These are phyloP conservation scores for Asterella californica DNA, from an alignment of 225 moss, liverwort and hornwort species.

Conservation along the genomic window DNA sequence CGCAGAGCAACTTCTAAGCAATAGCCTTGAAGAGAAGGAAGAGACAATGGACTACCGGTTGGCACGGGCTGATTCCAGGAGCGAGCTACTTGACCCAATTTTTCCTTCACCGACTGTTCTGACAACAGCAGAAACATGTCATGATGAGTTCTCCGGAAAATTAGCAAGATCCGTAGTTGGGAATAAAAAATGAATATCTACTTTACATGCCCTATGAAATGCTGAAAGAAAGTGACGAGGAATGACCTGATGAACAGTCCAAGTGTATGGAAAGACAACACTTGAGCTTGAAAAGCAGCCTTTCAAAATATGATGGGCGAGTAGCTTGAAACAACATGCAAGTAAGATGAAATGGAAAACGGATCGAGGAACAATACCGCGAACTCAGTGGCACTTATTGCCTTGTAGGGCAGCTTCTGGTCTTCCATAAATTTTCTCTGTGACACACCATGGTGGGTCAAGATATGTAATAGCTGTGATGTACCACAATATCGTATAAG, in stretches of 20 bases:
- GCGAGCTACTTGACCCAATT: constrained; percentile 69
- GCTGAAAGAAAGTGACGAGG: neutral
- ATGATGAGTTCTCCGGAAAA: neutral
- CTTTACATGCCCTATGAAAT: neutral
- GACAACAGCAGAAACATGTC: constrained; percentile 19
- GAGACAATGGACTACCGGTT: constrained; percentile 28
- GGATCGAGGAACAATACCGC: constrained; percentile 32
- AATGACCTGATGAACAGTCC: neutral
- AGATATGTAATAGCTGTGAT: neutral
- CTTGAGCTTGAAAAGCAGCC: neutral
- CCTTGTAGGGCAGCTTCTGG: constrained; percentile 71
- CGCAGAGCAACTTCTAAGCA: no score
- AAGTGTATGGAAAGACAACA: neutral
- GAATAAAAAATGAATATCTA: neutral
- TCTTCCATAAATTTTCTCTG: constrained; percentile 84
- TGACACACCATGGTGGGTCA: neutral
- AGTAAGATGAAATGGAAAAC: neutral
- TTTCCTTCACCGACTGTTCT: constrained; percentile 63
- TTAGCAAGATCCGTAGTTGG: neutral
- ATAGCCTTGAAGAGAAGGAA: neutral
- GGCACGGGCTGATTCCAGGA: constrained; percentile 60
- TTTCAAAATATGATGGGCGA: neutral
- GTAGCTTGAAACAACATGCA: neutral
- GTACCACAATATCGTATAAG: neutral
- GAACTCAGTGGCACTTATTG: constrained; percentile 54